Conservation (phyloP, 2,329 filamentous ascomycete species). For the Sporothrix phasma region DNA sequence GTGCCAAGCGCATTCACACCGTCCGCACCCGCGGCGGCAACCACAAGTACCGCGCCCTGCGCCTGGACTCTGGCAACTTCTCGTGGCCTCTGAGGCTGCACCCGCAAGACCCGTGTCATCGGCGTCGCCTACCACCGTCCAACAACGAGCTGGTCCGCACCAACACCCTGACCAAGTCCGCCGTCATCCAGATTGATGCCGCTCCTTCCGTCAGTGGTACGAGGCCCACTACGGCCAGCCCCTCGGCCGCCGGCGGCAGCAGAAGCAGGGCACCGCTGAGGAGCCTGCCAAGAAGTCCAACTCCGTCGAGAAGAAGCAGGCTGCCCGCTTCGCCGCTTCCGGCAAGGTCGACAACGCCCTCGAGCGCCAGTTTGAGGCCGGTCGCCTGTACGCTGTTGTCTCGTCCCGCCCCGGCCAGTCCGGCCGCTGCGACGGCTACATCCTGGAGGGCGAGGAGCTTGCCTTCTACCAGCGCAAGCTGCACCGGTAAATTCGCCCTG, state of each 20-base stretch:
- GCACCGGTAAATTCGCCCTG: conserved; percentile 66
- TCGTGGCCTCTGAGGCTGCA: conserved; percentile 94
- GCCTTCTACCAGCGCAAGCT: conserved; percentile 99
- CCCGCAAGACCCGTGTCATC: conserved; percentile 99
- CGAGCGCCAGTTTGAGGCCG: conserved; percentile 99
- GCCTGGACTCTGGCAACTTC: conserved; percentile 98
- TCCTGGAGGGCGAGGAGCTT: conserved; percentile 98
- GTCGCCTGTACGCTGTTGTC: conserved; percentile 90
- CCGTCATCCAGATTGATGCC: conserved; percentile 97
- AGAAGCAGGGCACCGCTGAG: conserved; percentile 55
- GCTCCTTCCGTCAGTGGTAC: conserved; percentile 99
- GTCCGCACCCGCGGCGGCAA: conserved; percentile 59
- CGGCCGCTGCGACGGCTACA: conserved; percentile 92
- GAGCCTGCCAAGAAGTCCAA: conserved; percentile 88
- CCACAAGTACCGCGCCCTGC: conserved; percentile 98
- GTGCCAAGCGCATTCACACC: conserved; percentile 43
- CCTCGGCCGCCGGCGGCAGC: conserved; percentile 84
- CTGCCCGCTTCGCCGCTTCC: conserved; percentile 64
- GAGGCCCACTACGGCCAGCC: conserved; percentile 96
- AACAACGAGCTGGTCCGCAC: conserved; percentile 99
- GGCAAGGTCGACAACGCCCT: conserved; percentile 91
- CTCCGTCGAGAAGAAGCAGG: conserved; percentile 93
- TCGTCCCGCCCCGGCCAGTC: conserved; percentile 92
- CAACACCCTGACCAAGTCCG: conserved; percentile 98
- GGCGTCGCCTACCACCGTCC: conserved; percentile 95